These are phyloP conservation scores for Moringa oleifera DNA, from an alignment of 345 rosid species.

Conservation along the genomic window DNA sequence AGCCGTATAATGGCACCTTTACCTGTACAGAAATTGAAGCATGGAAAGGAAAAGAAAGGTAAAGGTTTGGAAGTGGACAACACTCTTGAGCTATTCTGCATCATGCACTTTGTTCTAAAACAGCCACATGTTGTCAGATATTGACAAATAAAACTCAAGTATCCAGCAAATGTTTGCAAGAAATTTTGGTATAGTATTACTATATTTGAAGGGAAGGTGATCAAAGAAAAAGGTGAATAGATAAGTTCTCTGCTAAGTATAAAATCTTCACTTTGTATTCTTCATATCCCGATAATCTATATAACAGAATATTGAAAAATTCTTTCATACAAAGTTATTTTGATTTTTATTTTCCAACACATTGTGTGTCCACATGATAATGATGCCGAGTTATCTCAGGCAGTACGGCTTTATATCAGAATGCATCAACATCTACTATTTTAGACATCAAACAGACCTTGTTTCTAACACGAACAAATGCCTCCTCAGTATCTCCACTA, in stretches of 20 bases:
- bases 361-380: not conserved
- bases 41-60: not conserved
- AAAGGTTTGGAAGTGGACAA: too few species aligned
- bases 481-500: constrained; percentile 66
- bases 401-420: not conserved
- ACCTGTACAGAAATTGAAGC: constrained; percentile 41
- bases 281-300: not conserved
- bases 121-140: not conserved
- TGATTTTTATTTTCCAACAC: too few species aligned
- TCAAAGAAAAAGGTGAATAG: not conserved
- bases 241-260: too few species aligned
- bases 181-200: too few species aligned
- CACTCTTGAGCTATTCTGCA: too few species aligned
- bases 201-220: not conserved
- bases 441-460: constrained; percentile 45
- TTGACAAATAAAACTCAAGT: not conserved
- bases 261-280: too few species aligned
- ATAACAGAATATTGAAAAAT: too few species aligned
- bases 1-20: constrained; percentile 85
- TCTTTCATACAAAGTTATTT: not conserved
- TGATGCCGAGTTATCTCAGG: not conserved
- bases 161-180: too few species aligned
- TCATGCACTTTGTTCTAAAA: too few species aligned
- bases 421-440: not conserved
- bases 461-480: constrained; percentile 74